These are phyloP conservation scores for Micromonas commoda DNA, from an alignment of 139 green algal species.

Conservation along the genomic window DNA sequence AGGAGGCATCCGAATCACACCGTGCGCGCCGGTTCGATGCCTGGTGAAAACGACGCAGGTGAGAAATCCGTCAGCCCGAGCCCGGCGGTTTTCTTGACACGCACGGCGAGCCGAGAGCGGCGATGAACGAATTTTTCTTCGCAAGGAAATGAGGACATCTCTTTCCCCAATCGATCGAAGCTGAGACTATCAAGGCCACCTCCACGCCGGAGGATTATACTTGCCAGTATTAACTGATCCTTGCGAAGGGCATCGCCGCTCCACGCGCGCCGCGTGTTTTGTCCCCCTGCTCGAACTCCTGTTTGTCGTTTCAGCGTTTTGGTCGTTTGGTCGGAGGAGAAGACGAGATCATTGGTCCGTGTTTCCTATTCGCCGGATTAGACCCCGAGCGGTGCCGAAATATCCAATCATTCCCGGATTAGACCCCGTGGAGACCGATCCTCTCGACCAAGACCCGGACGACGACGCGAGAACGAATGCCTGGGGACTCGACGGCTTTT, in stretches of 20 bases:
- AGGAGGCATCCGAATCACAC: too few species aligned
- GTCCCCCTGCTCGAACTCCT: too few species aligned
- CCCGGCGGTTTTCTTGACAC: background rate
- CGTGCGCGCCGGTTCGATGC: too few species aligned
- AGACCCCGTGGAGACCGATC: background rate
- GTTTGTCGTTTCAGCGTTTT: too few species aligned
- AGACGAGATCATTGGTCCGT: background rate
- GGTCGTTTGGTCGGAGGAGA: background rate
- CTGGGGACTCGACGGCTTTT: too few species aligned
- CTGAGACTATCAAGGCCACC: slow-evolving; percentile 19
- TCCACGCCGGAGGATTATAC: slow-evolving; percentile 12
- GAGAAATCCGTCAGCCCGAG: background rate
- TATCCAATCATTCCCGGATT: background rate
- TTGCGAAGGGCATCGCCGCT: background rate
- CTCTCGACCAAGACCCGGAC: background rate
- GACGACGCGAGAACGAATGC: background rate
- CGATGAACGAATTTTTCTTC: background rate
- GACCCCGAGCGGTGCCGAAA: background rate
- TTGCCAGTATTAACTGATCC: slow-evolving; percentile 30
- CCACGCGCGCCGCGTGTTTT: too few species aligned
- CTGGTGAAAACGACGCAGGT: too few species aligned
- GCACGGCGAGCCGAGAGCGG: background rate
- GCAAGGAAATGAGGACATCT: slow-evolving; percentile 26
- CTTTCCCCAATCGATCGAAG: slow-evolving; percentile 30
- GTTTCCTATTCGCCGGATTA: background rate